A percentile compares a stretch with the other conserved stretches of the same genome.
Conservation (phyloP, 257 asterid genomes). For the Rauvolfia tetraphylla region DNA sequence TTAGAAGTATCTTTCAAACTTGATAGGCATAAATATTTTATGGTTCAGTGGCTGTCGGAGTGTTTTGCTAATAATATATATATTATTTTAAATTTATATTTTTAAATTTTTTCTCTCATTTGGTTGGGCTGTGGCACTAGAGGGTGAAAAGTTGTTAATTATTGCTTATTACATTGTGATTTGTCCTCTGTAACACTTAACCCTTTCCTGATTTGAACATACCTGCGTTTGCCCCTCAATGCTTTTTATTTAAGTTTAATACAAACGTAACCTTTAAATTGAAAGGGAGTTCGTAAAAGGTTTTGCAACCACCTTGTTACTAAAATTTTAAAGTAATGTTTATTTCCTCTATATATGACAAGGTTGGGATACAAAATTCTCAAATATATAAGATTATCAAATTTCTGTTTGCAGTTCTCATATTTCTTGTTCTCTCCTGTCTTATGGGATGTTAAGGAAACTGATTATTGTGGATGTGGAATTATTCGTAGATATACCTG, state of each 20-base stretch:
- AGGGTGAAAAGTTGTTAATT: background rate
- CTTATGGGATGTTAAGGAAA: background rate
- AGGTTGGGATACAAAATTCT: background rate
- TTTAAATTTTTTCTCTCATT: background rate
- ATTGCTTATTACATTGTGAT: background rate
- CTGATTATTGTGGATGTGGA: background rate
- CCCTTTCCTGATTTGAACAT: background rate
- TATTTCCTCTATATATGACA: background rate
- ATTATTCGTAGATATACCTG: background rate
- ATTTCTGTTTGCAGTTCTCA: background rate
- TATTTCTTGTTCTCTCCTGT: background rate
- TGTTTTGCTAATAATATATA: too few relatives aligned
- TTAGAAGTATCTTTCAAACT: background rate
- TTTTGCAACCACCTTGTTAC: background rate
- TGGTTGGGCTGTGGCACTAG: background rate
- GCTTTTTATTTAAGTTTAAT: background rate
- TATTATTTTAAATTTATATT: too few relatives aligned
- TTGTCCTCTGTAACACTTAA: background rate
- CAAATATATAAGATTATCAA: background rate
- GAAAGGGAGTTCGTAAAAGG: background rate
- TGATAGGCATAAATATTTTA: background rate
- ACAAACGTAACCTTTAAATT: background rate
- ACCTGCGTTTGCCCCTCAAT: background rate
- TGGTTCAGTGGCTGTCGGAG: background rate
- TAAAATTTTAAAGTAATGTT: background rate